phyloP scores from a whole-genome alignment of 2,329 filamentous ascomycete species.

The Nemania diffusa region DNA sequence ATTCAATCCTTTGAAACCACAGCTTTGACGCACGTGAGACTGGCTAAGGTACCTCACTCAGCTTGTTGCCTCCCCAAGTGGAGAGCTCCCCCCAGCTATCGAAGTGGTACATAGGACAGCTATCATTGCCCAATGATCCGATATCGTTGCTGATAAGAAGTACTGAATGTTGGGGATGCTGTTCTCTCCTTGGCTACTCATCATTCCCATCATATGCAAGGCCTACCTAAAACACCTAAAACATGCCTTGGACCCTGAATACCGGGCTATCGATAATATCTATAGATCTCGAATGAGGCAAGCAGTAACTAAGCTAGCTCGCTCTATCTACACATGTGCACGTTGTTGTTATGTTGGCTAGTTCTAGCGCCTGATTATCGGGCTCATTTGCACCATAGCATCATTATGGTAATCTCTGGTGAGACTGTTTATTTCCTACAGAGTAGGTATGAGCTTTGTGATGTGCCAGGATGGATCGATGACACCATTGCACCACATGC shows the following conservation, averaged over 20 bases:
- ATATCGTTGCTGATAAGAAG: constrained; percentile 32
- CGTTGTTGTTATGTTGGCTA: background rate
- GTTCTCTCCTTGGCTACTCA: constrained; percentile 14
- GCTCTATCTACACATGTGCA: background rate
- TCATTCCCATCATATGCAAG: constrained; percentile 5
- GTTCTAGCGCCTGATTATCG: background rate
- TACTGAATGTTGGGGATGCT: constrained; percentile 1
- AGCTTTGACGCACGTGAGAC: constrained; percentile 20
- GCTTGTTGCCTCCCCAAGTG: constrained; percentile 17
- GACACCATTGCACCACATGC: constrained; percentile 30
- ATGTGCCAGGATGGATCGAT: constrained; percentile 20
- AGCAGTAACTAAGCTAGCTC: background rate
- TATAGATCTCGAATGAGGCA: constrained; percentile 9
- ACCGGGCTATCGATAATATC: background rate
- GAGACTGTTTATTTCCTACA: background rate
- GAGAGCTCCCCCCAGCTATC: constrained; percentile 31
- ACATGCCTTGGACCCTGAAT: constrained; percentile 22
- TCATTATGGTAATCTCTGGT: background rate
- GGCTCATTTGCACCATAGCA: background rate
- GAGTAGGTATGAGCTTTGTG: background rate
- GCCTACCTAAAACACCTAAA: constrained; percentile 5
- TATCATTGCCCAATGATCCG: constrained; percentile 16
- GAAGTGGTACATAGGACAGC: constrained; percentile 8
- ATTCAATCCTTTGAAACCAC: background rate
- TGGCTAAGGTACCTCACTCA: constrained; percentile 3